A percentile compares a stretch with the other conserved stretches of the same genome.
Evolutionary conservation across 164 flowering plant species (phyloP).

Genomic region (Magnolia kwangsiensis): DNA sequence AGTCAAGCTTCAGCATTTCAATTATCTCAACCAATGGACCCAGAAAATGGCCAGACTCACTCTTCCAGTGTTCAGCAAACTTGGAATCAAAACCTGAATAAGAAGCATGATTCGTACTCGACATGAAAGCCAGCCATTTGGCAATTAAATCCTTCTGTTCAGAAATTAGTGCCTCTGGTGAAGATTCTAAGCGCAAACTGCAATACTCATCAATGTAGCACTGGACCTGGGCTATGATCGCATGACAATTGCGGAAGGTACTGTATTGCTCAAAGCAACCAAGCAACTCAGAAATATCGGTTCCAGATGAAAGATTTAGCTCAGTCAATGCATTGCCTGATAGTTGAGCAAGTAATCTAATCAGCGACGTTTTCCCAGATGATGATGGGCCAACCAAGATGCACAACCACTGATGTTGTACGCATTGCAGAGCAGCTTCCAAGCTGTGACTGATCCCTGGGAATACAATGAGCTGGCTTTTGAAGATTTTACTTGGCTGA

Average conservation of each 20-base stretch:
- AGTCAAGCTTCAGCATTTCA: conserved; percentile 36
- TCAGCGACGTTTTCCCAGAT: conserved; percentile 88
- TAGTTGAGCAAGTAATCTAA: conserved; percentile 75
- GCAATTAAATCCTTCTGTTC: conserved; percentile 35
- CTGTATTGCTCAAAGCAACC: conserved; percentile 95
- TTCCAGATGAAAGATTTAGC: conserved; percentile 78
- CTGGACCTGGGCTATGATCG: conserved; percentile 53
- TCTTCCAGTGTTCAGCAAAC: conserved; percentile 31
- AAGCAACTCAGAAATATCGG: conserved; percentile 91
- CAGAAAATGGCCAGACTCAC: conserved; percentile 28
- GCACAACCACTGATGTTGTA: conserved; percentile 71
- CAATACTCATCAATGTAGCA: conserved; percentile 52
- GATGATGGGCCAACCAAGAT: conserved; percentile 87
- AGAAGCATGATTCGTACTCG: conserved; percentile 26
- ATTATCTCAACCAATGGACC: conserved; percentile 48
- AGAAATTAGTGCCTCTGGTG: conserved; percentile 23
- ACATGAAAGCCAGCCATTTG: conserved; percentile 56
- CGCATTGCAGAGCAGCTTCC: conserved; percentile 75
- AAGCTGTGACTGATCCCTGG: conserved; percentile 68
- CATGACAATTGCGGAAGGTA: conserved; percentile 54
- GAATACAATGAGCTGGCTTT: conserved; percentile 51
- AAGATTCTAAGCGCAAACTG: conserved; percentile 41
- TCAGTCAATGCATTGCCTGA: conserved; percentile 83
- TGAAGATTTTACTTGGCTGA: conserved; percentile 30
- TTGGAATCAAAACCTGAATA: conserved; percentile 23